Conservation (phyloP, 2,329 filamentous ascomycete genomes). For the Scopulariopsis brevicaulis region DNA sequence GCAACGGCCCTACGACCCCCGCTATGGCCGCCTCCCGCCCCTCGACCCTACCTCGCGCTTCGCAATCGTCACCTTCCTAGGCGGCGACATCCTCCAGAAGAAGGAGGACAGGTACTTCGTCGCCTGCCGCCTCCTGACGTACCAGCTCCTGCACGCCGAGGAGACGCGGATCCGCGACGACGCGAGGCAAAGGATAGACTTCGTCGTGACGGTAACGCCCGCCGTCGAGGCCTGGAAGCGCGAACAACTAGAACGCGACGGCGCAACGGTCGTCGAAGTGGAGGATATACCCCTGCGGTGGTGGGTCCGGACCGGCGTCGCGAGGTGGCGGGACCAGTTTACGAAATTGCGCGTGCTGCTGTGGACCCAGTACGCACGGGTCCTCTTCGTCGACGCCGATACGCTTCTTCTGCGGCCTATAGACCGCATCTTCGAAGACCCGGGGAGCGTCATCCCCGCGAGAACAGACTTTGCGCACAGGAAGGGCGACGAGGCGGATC, state of each 20-base stretch:
- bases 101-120: conserved; percentile 25
- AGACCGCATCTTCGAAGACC: conserved; percentile 24
- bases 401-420: conserved; percentile 21
- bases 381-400: conserved; percentile 32
- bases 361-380: conserved; percentile 24
- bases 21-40: not conserved
- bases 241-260: conserved; percentile 20
- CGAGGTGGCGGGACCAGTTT: conserved; percentile 28
- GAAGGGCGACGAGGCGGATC: conserved; percentile 15
- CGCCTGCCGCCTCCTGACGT: conserved; percentile 22
- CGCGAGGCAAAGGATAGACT: conserved; percentile 14
- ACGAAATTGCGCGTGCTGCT: conserved; percentile 28
- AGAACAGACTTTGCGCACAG: conserved; percentile 7
- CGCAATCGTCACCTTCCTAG: conserved; percentile 25
- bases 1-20: not conserved
- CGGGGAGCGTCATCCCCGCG: conserved; percentile 11
- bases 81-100: conserved; percentile 13
- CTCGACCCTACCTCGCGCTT: conserved; percentile 4
- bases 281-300: conserved; percentile 12
- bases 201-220: conserved; percentile 23
- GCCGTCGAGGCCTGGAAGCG: conserved; percentile 17
- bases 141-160: conserved; percentile 26
- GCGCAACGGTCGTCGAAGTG: conserved; percentile 23
- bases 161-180: conserved; percentile 16
- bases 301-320: conserved; percentile 22